Conservation (phyloP, 73 alveolate genomes). For the Stentor coeruleus region DNA sequence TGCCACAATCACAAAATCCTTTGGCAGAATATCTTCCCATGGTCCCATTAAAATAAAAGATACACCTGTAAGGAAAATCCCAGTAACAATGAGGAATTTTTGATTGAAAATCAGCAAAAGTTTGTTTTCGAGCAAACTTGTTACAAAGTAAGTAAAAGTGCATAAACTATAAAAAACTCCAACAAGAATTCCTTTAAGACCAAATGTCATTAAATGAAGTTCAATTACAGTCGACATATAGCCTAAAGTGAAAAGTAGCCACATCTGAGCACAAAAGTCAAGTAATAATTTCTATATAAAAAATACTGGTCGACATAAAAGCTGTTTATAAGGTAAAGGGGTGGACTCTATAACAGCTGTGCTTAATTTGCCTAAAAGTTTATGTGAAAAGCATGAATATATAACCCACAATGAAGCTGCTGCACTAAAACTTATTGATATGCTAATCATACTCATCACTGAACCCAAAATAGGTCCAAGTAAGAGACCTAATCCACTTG, state of each 20-base stretch:
- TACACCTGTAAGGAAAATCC: not conserved
- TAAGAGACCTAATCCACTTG: not conserved
- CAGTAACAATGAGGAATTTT: not conserved
- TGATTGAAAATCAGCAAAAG: not conserved
- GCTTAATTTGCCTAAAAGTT: not conserved
- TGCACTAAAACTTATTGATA: not conserved
- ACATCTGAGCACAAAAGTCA: not conserved
- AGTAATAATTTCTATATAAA: not conserved
- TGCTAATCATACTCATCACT: not conserved
- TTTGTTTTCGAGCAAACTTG: not conserved
- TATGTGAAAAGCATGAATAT: not conserved
- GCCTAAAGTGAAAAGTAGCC: not conserved
- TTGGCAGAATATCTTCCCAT: not conserved
- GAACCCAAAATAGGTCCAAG: not conserved
- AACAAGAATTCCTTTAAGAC: not conserved
- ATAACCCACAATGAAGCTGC: too few species aligned
- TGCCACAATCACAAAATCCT: not conserved
- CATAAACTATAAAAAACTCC: not conserved
- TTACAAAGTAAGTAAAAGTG: not conserved
- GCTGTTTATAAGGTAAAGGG: not conserved
- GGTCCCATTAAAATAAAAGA: not conserved
- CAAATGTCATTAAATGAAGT: not conserved
- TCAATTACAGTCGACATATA: not conserved
- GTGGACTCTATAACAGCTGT: not conserved
- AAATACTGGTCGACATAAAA: not conserved